Conservation (phyloP, 2,329 filamentous ascomycete genomes). For the Aspergillus clavatus region DNA sequence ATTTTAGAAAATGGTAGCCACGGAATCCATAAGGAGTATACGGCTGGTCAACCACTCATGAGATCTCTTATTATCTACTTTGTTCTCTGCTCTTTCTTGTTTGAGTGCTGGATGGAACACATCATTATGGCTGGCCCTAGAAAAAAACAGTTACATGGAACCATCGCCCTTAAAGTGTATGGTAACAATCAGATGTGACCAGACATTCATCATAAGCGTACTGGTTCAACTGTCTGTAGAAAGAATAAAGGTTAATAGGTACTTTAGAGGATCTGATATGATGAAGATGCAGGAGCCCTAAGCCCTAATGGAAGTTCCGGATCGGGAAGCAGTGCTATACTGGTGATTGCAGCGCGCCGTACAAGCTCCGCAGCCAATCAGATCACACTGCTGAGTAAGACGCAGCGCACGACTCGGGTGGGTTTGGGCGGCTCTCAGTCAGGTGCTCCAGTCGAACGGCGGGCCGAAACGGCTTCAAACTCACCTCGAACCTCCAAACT, state of each 20-base stretch:
- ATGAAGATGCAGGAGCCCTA: slow-evolving; percentile 11
- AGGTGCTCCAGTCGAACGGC: slow-evolving; percentile 14
- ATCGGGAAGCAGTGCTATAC: slow-evolving; percentile 15
- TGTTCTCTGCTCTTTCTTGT: not conserved
- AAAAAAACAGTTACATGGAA: no score
- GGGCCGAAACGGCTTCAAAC: slow-evolving; percentile 39
- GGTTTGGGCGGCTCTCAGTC: not conserved
- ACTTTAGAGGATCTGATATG: not conserved
- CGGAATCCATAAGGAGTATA: not conserved
- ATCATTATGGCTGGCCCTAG: no score
- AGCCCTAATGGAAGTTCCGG: slow-evolving; percentile 13
- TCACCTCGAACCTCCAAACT: slow-evolving; percentile 31
- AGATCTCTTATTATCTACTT: not conserved
- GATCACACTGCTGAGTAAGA: slow-evolving; percentile 21
- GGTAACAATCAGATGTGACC: no score
- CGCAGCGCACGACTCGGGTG: slow-evolving; percentile 1
- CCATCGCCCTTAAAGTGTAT: no score
- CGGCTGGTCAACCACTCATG: not conserved
- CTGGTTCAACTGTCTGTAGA: no score
- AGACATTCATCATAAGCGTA: no score
- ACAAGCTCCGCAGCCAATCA: slow-evolving; percentile 23
- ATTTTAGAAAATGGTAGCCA: slow-evolving; percentile 14
- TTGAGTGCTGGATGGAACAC: not conserved
- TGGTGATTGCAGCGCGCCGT: slow-evolving; percentile 11
- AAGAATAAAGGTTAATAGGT: no score